Evolutionary conservation across 495 filamentous ascomycete species (phyloP).

Genomic region (Neurospora sp.): DNA sequence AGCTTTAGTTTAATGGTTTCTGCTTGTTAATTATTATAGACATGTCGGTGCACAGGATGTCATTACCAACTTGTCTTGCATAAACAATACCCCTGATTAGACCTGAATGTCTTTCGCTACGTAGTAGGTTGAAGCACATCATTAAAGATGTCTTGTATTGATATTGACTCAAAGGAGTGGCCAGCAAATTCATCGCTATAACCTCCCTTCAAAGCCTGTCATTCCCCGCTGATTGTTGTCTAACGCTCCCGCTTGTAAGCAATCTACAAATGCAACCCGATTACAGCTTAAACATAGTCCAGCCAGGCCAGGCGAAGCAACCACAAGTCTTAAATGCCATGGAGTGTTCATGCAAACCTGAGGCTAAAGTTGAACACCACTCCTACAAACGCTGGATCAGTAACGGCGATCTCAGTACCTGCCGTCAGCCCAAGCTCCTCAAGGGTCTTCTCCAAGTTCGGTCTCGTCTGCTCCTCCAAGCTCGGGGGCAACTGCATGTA

Average conservation of each 20-base stretch:
- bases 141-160: background rate
- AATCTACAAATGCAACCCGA: background rate
- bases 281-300: background rate
- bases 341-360: slow-evolving; percentile 19
- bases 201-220: background rate
- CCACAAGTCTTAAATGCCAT: background rate
- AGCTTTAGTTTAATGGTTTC: slow-evolving; percentile 2
- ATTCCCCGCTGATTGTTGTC: background rate
- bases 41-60: background rate
- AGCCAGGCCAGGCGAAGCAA: background rate
- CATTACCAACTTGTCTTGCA: background rate
- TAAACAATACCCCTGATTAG: background rate
- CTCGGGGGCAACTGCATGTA: slow-evolving; percentile 80
- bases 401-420: slow-evolving; percentile 58
- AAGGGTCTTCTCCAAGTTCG: slow-evolving; percentile 69
- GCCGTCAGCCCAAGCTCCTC: slow-evolving; percentile 37
- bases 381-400: slow-evolving; percentile 68
- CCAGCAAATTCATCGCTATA: background rate
- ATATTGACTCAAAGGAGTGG: background rate
- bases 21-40: background rate
- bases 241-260: background rate
- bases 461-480: slow-evolving; percentile 69
- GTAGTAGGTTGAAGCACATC: background rate
- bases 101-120: background rate
- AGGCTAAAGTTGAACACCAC: slow-evolving; percentile 62